Evolutionary conservation across 345 rosid genomes (phyloP).

Genomic region (Cochlearia excelsa): DNA sequence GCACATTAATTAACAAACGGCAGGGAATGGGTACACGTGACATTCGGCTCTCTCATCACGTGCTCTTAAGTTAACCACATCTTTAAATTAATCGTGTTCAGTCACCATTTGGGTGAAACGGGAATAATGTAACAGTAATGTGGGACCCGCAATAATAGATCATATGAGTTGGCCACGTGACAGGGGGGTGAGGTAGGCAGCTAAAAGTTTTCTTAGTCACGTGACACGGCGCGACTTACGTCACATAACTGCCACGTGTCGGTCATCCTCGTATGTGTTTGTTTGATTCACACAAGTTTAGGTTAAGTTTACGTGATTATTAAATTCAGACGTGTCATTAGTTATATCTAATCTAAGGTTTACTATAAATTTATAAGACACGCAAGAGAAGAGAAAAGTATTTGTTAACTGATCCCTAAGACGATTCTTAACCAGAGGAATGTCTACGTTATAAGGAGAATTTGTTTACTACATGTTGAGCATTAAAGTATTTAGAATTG

Average conservation of each 20-base stretch:
- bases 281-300: neutral
- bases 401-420: conserved; percentile 33
- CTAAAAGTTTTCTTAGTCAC: conserved; percentile 16
- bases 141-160: conserved; percentile 26
- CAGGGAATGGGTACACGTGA: no score
- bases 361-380: neutral
- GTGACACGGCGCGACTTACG: conserved; percentile 18
- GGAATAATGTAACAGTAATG: neutral
- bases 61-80: no score
- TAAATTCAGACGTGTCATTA: neutral
- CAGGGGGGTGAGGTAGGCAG: neutral
- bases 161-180: neutral
- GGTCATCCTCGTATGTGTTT: neutral
- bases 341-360: neutral
- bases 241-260: conserved; percentile 8
- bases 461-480: conserved; percentile 21
- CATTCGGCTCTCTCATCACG: no score
- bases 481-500: conserved; percentile 10
- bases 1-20: no score
- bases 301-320: neutral
- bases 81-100: no score
- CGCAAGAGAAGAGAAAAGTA: conserved; percentile 13
- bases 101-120: neutral
- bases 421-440: conserved; percentile 25
- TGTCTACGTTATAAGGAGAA: conserved; percentile 24